phyloP scores from a whole-genome alignment of 768 basidiomycete genomes.

The Coprinopsis sp. region DNA sequence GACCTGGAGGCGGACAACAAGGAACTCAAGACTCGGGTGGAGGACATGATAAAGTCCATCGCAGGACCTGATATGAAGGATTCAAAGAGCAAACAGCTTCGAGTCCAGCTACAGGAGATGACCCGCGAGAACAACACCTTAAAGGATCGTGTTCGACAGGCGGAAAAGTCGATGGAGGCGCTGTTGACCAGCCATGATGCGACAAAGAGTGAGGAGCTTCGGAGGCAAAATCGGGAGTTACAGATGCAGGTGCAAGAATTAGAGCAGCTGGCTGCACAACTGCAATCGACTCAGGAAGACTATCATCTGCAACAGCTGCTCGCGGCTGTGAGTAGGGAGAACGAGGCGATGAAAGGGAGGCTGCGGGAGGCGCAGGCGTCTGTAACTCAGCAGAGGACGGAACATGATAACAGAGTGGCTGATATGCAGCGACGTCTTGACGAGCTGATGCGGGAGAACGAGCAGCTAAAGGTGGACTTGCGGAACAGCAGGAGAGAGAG shows the following conservation, averaged over 20 bases:
- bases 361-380: conserved; percentile 24
- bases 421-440: conserved; percentile 25
- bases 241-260: conserved; percentile 27
- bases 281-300: conserved; percentile 27
- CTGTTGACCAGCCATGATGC: conserved; percentile 28
- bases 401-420: conserved; percentile 17
- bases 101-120: conserved; percentile 33
- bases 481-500: conserved; percentile 3
- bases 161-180: conserved; percentile 32
- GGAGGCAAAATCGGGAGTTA: conserved; percentile 29
- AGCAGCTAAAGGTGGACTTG: conserved; percentile 21
- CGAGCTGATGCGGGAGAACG: conserved; percentile 23
- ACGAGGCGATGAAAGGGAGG: conserved; percentile 29
- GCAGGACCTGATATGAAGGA: conserved; percentile 17
- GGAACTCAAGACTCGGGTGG: conserved; percentile 23
- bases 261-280: conserved; percentile 25
- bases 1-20: conserved; percentile 25
- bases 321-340: conserved; percentile 29
- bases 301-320: conserved; percentile 20
- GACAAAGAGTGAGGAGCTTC: conserved; percentile 26
- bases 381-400: conserved; percentile 16
- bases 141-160: conserved; percentile 30
- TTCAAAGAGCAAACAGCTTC: conserved; percentile 22
- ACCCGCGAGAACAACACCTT: conserved; percentile 38
- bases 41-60: conserved; percentile 30